A percentile compares a stretch with the other conserved stretches of the same genome.
These are phyloP conservation scores for Paecilomyces fulvus DNA, from an alignment of 2,329 filamentous ascomycete species.

Conservation along the genomic window DNA sequence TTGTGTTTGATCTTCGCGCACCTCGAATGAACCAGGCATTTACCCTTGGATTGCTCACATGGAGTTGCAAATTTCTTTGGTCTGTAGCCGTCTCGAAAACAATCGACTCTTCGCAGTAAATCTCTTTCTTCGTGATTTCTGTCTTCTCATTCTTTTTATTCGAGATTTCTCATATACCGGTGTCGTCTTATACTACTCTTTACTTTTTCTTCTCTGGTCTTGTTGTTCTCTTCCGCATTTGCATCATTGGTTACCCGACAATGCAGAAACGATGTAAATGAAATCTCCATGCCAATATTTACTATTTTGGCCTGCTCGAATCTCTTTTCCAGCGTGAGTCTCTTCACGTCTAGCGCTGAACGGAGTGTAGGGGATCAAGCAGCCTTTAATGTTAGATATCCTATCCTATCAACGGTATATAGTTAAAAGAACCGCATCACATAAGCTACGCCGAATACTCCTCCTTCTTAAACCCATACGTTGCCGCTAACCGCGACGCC, in stretches of 20 bases:
- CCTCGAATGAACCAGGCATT: not conserved
- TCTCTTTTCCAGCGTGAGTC: not conserved
- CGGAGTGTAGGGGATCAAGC: not conserved
- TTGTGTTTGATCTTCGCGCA: not conserved
- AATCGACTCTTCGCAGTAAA: not conserved
- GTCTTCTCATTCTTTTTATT: not conserved
- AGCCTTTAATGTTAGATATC: not conserved
- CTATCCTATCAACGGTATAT: constrained; percentile 1
- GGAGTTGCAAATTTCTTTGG: constrained; percentile 4
- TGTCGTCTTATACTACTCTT: not conserved
- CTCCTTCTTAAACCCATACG: constrained; percentile 41
- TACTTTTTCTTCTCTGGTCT: not conserved
- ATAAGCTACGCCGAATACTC: constrained; percentile 1
- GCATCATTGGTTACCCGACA: not conserved
- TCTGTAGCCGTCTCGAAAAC: constrained; percentile 10
- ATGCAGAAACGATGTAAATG: constrained; percentile 1
- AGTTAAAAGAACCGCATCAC: not conserved
- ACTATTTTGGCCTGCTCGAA: not conserved
- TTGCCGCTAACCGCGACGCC: constrained; percentile 48
- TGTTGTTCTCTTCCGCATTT: not conserved
- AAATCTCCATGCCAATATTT: not conserved
- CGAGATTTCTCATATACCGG: not conserved
- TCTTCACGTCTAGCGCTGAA: not conserved
- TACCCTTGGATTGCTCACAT: not conserved
- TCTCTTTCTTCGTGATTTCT: not conserved